A percentile compares a stretch with the other conserved stretches of the same genome.
These are phyloP conservation scores for Rosa hybrid DNA, from an alignment of 331 rosid genomes.

Conservation along the genomic window DNA sequence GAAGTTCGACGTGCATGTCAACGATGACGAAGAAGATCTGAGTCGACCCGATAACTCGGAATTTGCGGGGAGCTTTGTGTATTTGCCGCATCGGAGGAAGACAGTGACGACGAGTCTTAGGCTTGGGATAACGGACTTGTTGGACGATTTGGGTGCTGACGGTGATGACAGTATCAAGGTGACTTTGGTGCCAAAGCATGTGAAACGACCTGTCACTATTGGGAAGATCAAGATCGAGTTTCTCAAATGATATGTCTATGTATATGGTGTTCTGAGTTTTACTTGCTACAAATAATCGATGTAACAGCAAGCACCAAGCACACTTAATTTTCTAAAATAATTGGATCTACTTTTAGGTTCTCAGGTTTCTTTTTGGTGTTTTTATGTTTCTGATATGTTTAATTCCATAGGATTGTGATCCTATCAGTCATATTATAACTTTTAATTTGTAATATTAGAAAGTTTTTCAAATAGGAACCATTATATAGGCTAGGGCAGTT, in stretches of 20 bases:
- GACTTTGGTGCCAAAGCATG: conserved; percentile 22
- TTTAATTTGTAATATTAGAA: not conserved
- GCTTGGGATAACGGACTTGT: conserved; percentile 31
- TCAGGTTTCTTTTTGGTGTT: not conserved
- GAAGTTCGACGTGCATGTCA: conserved; percentile 34
- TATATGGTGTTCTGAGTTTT: not conserved
- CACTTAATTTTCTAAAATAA: not conserved
- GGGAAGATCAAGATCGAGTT: conserved; percentile 11
- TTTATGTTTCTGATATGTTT: not conserved
- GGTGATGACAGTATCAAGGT: conserved; percentile 25
- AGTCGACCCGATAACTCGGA: conserved; percentile 25
- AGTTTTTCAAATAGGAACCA: not conserved
- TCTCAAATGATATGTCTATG: not conserved
- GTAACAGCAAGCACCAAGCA: not conserved
- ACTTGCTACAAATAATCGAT: not conserved
- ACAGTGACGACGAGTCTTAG: not conserved
- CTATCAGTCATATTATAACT: not conserved
- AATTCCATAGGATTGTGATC: not conserved
- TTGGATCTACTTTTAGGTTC: not conserved
- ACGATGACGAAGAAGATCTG: conserved; percentile 26
- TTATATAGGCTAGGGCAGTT: too few species aligned
- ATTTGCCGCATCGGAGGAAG: conserved; percentile 24
- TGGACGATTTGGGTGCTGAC: conserved; percentile 33
- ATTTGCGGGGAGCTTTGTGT: conserved; percentile 30
- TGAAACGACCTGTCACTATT: conserved; percentile 11